Base-by-base conservation (phyloP, 352 stramenopile genomes). In the Pythium utonaiense region DNA sequence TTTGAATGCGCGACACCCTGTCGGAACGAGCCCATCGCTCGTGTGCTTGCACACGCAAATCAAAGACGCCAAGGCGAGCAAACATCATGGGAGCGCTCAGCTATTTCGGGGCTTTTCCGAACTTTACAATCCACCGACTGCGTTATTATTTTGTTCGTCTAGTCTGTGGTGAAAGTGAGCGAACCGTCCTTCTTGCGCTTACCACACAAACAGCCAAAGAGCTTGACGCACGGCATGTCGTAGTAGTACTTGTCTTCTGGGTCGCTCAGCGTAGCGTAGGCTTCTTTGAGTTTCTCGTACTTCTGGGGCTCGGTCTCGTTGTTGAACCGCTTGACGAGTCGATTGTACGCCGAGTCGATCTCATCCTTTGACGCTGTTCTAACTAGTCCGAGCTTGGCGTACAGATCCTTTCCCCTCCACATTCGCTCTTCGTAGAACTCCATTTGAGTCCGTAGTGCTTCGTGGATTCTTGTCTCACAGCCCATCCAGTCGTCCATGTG, bases 161-260 rank as follows among this genome's bases (percentile, higher is more conserved):
- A 88, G 58, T 93, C 83, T 22, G 75, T 66, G 6, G 80, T 84
- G 53, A 93, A 90, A 25, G 82, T 88, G 55, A 93, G 88, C 13
- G 73, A 79, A 3, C 84, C 84, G 49, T 93, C 84, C 36, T 88
- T 86, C 67, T 93, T 78, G 17, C 75, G 73, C 54, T 93, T 93
- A 36, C 84, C 84, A 38, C 84, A 93, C 6, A 93, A 62, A 24
- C 61, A 67, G 0, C 84, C 82, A 57, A 93, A 93, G 45, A 93
- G 66, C 69, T 93, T 93, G 55, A 93, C 64, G 53, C 84, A 93
- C 13, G 84, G 84, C 57, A 93, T 63, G 51, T 93, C 82, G 73
- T 93, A 93, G 54, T 75, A 93, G 63, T 91, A 89, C 58, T 93
- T 93, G 34, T 92, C 83, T 51, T 91, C 84, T 0, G 80, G 75